These are phyloP conservation scores for Endoconidiophora polonica DNA, from an alignment of 2,329 filamentous ascomycete genomes.

Conservation along the genomic window DNA sequence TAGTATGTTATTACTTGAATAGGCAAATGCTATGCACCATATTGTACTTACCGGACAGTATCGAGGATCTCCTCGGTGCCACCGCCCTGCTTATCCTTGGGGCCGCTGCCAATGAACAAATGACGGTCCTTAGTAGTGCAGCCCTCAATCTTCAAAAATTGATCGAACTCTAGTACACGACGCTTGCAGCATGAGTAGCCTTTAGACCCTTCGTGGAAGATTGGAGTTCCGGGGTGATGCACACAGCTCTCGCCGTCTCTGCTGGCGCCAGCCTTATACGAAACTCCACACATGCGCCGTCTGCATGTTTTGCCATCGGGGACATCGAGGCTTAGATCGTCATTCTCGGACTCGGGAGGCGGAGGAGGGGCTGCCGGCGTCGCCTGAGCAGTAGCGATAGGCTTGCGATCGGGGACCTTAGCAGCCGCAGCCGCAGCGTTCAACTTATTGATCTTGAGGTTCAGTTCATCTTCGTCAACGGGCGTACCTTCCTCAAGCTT, in stretches of 20 bases:
- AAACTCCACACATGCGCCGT: constrained; percentile 54
- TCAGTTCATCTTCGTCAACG: constrained; percentile 26
- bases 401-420: constrained; percentile 25
- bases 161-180: constrained; percentile 87
- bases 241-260: constrained; percentile 63
- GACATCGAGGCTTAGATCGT: constrained; percentile 60
- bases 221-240: constrained; percentile 74
- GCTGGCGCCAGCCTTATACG: constrained; percentile 42
- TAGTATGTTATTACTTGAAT: background rate
- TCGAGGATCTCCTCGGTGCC: constrained; percentile 58
- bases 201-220: constrained; percentile 98
- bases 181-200: constrained; percentile 96
- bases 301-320: constrained; percentile 61
- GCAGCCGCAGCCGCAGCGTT: constrained; percentile 24
- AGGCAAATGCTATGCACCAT: background rate
- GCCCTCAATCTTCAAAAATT: constrained; percentile 91
- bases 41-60: constrained; percentile 47
- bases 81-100: constrained; percentile 36
- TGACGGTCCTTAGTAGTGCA: constrained; percentile 71
- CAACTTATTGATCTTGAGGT: constrained; percentile 37
- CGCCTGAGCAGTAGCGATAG: constrained; percentile 25
- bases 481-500: constrained; percentile 41
- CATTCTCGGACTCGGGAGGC: constrained; percentile 66
- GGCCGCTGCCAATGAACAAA: constrained; percentile 65
- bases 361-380: constrained; percentile 39